Conservation (phyloP, 768 basidiomycete species). For the Suillus plorans region DNA sequence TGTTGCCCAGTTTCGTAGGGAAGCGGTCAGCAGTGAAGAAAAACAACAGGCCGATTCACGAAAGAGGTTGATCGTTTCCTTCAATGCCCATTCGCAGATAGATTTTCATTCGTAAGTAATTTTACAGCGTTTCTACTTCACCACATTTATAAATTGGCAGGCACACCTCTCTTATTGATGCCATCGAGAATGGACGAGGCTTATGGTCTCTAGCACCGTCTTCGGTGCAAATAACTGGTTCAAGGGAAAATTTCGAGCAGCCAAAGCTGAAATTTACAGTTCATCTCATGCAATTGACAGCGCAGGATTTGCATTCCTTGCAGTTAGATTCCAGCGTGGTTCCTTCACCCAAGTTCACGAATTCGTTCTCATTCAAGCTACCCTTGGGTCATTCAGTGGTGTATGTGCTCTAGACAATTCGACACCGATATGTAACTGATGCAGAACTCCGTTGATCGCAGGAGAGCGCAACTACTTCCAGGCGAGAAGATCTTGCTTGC, state of each 20-base stretch:
- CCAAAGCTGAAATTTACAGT: conserved; percentile 21
- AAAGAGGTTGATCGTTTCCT: conserved; percentile 14
- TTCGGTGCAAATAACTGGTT: conserved; percentile 14
- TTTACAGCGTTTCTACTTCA: not conserved
- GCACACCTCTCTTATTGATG: conserved; percentile 8
- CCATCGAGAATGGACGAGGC: not conserved
- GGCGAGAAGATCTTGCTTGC: conserved; percentile 43
- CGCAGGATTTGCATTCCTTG: conserved; percentile 26
- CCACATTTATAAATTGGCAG: not conserved
- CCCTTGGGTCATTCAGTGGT: conserved; percentile 18
- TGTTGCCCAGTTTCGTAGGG: not conserved
- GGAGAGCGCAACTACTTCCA: conserved; percentile 41
- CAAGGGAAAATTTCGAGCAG: conserved; percentile 18
- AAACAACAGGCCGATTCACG: conserved; percentile 16
- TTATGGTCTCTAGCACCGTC: not conserved
- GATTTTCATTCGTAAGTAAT: conserved; percentile 7
- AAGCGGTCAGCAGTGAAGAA: conserved; percentile 3
- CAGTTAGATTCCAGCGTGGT: conserved; percentile 23
- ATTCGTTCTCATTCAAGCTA: conserved; percentile 17
- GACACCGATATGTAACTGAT: not conserved
- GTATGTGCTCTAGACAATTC: not conserved
- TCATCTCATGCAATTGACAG: conserved; percentile 27
- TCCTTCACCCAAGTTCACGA: conserved; percentile 24
- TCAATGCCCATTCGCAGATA: conserved; percentile 18
- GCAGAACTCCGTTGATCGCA: conserved; percentile 11